Percentiles rank a stretch among this genome's conserved stretches.
These are phyloP conservation scores for Pestalotiopsis sp. DNA, from an alignment of 2,329 filamentous ascomycete genomes.

Conservation along the genomic window DNA sequence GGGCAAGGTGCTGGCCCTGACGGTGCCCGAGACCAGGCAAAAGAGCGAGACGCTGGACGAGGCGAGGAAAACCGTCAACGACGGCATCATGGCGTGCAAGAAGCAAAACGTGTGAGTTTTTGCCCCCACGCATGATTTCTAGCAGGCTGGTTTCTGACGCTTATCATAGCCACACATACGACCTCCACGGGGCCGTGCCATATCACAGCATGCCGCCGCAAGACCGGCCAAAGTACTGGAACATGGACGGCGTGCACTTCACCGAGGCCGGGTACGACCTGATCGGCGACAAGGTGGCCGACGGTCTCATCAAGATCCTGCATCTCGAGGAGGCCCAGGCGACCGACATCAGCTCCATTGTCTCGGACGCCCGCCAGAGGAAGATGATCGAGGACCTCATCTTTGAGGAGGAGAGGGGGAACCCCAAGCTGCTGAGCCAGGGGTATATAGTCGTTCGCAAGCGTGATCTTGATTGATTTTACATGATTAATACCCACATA, in stretches of 20 bases:
- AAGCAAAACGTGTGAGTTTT: constrained; percentile 54
- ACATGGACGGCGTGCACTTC: constrained; percentile 61
- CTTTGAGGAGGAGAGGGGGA: constrained; percentile 54
- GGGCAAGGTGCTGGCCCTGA: constrained; percentile 63
- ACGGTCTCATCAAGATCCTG: constrained; percentile 51
- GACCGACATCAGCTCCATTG: constrained; percentile 32
- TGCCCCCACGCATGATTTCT: not conserved
- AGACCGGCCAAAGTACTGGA: constrained; percentile 56
- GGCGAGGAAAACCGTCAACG: constrained; percentile 51
- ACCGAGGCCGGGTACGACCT: constrained; percentile 61
- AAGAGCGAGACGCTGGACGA: constrained; percentile 30
- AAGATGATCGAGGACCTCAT: constrained; percentile 39
- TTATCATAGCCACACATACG: constrained; percentile 52
- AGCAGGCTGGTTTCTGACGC: not conserved
- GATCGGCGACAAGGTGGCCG: constrained; percentile 61
- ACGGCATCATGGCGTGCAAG: constrained; percentile 51
- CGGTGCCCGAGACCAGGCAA: constrained; percentile 56
- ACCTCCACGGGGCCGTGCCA: constrained; percentile 57
- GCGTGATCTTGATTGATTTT: constrained; percentile 50
- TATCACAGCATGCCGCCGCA: constrained; percentile 50
- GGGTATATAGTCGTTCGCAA: constrained; percentile 58
- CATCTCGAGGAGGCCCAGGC: constrained; percentile 32
- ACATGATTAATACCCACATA: not conserved
- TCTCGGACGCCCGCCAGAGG: constrained; percentile 27
- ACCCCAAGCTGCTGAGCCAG: constrained; percentile 47